A percentile compares a stretch with the other conserved stretches of the same genome.
Evolutionary conservation across 768 basidiomycete species (phyloP).

Genomic region (Tulasnella sp.): DNA sequence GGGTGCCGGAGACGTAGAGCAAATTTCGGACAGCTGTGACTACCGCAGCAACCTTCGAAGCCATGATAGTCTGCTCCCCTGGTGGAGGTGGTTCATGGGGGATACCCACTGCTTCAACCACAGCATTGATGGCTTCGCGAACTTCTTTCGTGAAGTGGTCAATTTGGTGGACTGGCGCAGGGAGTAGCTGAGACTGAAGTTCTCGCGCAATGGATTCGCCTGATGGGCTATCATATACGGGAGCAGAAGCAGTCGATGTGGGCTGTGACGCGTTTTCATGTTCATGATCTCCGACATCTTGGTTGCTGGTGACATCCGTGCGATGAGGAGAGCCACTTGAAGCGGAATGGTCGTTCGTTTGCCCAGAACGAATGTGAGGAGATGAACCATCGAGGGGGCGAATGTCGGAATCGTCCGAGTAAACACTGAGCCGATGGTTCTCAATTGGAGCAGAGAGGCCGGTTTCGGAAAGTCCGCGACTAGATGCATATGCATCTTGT

Average conservation of each 20-base stretch:
- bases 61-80: slow-evolving; percentile 14
- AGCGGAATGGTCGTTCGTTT: neutral
- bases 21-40: slow-evolving; percentile 24
- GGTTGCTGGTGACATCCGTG: neutral
- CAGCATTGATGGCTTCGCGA: slow-evolving; percentile 19
- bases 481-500: slow-evolving; percentile 2
- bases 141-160: slow-evolving; percentile 17
- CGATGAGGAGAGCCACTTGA: neutral
- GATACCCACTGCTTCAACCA: slow-evolving; percentile 15
- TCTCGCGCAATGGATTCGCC: slow-evolving; percentile 12
- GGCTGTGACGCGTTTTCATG: slow-evolving; percentile 2
- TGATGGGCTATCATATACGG: neutral
- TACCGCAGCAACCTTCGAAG: slow-evolving; percentile 17
- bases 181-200: slow-evolving; percentile 11
- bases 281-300: neutral
- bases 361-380: neutral
- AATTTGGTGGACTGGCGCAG: slow-evolving; percentile 14
- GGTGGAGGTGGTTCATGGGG: neutral
- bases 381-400: slow-evolving; percentile 34
- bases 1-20: slow-evolving; percentile 24
- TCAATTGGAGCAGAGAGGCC: neutral
- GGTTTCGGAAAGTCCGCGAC: neutral
- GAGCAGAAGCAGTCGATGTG: slow-evolving; percentile 4
- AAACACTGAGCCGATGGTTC: slow-evolving; percentile 42
- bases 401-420: slow-evolving; percentile 71